Base-by-base conservation (phyloP, 768 basidiomycete species). In the Lactifluus subvellereus region DNA sequence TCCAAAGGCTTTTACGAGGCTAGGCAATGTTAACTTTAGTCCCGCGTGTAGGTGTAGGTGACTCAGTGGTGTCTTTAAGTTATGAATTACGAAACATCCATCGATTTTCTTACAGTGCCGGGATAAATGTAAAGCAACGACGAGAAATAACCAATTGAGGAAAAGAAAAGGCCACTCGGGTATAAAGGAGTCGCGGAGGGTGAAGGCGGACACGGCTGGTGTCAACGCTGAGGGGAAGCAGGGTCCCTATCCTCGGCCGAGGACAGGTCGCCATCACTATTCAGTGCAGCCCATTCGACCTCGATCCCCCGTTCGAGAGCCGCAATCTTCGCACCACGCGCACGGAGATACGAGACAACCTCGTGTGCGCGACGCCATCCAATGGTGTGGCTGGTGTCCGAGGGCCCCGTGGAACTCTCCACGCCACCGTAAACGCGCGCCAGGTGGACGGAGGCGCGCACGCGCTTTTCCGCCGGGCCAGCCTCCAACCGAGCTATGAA, bases 251-350 rank as follows among this genome's bases (percentile, higher is more conserved):
- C 67, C 11, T 66, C 65, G 22, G 65, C 51, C 4, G 51, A 43
- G 47, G 67, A 68, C 43, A 68, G 71, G 63, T 88, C 88, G 2
- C 76, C 81, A 54, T 86, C 85, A 67, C 86, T 88, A 64, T 80
- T 83, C 68, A 83, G 73, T 38, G 79, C 84, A 40, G 83, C 88
- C 92, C 92, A 94, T 40, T 85, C 86, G n/a, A 78, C 86, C 62
- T 80, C 74, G 1, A 78, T 76, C 61, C 77, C 76, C 60, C 78
- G 70, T 51, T 76, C 75, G 51, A 83, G 78, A 32, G 77, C 72
- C 30, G 78, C 78, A 68, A 94, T 81, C 73, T 82, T 86, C 50
- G 90, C 94, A 0, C 94, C 94, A 65, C 82, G 77, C 59, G 74
- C 74, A 71, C 80, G 80, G 74, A 96, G 74, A 72, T 88, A 95